Percentiles rank a stretch among this genome's conserved stretches.
Evolutionary conservation across 768 basidiomycete species (phyloP).

Genomic region (Naganishia antarctica): DNA sequence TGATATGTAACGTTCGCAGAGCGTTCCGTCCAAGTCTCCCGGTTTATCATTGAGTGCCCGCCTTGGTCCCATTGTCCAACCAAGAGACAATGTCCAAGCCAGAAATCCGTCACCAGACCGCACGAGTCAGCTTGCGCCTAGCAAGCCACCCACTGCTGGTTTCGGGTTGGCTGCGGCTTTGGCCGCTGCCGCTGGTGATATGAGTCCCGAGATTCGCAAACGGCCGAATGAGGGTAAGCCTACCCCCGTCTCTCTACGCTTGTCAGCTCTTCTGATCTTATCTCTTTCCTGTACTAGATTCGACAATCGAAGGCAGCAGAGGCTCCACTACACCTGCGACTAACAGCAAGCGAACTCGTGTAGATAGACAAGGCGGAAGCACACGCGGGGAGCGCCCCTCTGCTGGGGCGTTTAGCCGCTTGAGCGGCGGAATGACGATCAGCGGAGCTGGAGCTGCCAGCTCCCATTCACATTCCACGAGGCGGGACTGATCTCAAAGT

Average conservation of each 20-base stretch:
- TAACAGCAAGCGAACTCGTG: conserved; percentile 17
- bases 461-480: not conserved
- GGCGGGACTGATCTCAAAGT: not conserved
- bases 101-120: not conserved
- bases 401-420: not conserved
- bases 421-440: conserved; percentile 12
- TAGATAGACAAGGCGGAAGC: conserved; percentile 21
- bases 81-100: not conserved
- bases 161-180: not conserved
- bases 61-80: not conserved
- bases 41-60: not conserved
- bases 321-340: conserved; percentile 1
- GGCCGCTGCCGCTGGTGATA: not conserved
- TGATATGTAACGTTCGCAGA: not conserved
- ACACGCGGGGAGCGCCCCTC: conserved; percentile 16
- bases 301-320: not conserved
- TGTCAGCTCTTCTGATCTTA: not conserved
- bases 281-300: not conserved
- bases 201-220: conserved; percentile 18
- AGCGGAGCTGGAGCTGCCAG: not conserved
- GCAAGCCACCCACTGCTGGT: not conserved
- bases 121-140: not conserved
- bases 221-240: conserved; percentile 23
- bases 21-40: not conserved
- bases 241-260: no score